These are phyloP conservation scores for Pisolithus albus DNA, from an alignment of 768 basidiomycete species.

Conservation along the genomic window DNA sequence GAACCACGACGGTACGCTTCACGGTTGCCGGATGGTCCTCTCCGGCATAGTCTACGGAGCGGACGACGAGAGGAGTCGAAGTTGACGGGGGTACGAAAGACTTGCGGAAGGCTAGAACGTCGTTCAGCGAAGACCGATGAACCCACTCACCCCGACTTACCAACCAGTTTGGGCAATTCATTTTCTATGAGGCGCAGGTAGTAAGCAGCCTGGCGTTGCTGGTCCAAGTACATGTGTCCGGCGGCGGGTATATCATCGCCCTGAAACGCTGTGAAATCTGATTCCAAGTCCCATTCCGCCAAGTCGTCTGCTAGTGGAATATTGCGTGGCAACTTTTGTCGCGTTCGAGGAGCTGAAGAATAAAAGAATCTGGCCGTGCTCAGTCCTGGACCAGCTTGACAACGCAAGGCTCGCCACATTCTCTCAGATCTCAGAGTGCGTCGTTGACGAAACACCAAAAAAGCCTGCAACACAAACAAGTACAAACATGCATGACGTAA, in stretches of 20 bases:
- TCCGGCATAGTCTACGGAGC: conserved; percentile 70
- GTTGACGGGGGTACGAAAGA: conserved; percentile 64
- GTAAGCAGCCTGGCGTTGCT: conserved; percentile 67
- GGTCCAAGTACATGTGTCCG: conserved; percentile 66
- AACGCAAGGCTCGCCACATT: neutral
- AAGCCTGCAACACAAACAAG: conserved; percentile 10
- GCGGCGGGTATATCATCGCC: conserved; percentile 58
- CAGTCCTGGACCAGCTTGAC: conserved; percentile 11
- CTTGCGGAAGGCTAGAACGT: conserved; percentile 64
- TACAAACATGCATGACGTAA: neutral
- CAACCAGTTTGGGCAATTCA: conserved; percentile 81
- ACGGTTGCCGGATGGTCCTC: conserved; percentile 64
- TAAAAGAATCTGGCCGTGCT: conserved; percentile 18
- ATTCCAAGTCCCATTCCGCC: conserved; percentile 30
- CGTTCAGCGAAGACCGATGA: conserved; percentile 3
- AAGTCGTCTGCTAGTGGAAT: conserved; percentile 36
- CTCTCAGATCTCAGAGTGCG: too few species aligned
- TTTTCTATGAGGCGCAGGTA: conserved; percentile 83
- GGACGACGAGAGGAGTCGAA: conserved; percentile 56
- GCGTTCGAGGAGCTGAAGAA: conserved; percentile 14
- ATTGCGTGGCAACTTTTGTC: conserved; percentile 14
- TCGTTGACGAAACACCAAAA: neutral
- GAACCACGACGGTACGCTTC: conserved; percentile 69
- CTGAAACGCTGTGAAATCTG: conserved; percentile 25
- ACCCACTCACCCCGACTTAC: conserved; percentile 36